Conservation (phyloP, 441 rosid species). For the Bruguiera hainesii region DNA sequence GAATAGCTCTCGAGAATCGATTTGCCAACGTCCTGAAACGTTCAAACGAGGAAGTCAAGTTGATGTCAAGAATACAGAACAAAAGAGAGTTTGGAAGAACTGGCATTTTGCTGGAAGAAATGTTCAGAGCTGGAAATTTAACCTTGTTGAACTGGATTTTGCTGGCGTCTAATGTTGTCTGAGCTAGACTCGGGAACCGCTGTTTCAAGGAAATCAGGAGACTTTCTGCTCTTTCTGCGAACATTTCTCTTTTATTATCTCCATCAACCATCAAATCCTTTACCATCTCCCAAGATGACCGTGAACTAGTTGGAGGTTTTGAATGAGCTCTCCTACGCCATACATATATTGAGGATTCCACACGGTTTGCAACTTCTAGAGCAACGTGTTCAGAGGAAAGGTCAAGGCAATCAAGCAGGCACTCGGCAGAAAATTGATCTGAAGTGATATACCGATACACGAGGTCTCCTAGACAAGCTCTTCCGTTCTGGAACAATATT, state of each 20-base stretch:
- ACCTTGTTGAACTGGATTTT: constrained; percentile 97
- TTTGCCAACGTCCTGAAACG: constrained; percentile 85
- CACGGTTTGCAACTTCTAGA: constrained; percentile 84
- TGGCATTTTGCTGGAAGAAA: too few relatives aligned
- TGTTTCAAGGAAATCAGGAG: constrained; percentile 82
- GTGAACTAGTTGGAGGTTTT: constrained; percentile 46
- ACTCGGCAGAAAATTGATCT: constrained; percentile 80
- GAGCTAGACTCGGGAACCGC: constrained; percentile 85
- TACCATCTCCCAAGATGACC: constrained; percentile 90
- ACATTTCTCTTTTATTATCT: constrained; percentile 75
- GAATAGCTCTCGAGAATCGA: constrained; percentile 94
- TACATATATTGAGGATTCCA: constrained; percentile 71
- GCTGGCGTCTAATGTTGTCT: constrained; percentile 86
- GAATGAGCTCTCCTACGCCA: constrained; percentile 66
- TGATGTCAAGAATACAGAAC: not conserved
- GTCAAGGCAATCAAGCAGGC: constrained; percentile 89
- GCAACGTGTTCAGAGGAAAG: constrained; percentile 91
- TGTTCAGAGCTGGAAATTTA: not conserved
- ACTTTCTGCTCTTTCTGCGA: constrained; percentile 88
- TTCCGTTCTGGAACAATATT: constrained; percentile 64
- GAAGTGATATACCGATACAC: constrained; percentile 77
- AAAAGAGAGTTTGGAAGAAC: too few relatives aligned
- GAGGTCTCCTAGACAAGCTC: constrained; percentile 76
- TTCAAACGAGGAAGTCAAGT: not conserved
- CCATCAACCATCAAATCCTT: constrained; percentile 84